A percentile compares a stretch with the other conserved stretches of the same genome.
phyloP scores from a whole-genome alignment of 1,284 basidiomycete species.

The Abortiporus biennis region DNA sequence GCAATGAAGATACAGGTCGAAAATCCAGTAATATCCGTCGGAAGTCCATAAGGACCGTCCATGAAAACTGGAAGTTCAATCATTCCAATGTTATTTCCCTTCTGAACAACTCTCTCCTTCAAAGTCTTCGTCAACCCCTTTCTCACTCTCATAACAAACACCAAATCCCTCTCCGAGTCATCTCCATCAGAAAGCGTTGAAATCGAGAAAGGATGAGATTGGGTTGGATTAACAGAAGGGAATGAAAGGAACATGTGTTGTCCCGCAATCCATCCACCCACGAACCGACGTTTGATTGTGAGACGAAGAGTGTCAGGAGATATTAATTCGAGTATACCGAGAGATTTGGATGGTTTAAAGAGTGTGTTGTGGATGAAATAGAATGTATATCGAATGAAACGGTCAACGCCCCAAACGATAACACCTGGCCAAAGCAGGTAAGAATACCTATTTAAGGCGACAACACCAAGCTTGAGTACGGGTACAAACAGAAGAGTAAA shows the following conservation, averaged over 20 bases:
- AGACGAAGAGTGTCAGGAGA: conserved; percentile 33
- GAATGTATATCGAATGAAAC: conserved; percentile 27
- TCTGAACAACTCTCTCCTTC: conserved; percentile 24
- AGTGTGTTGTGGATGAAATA: conserved; percentile 32
- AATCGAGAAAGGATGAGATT: conserved; percentile 56
- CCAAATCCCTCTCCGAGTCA: conserved; percentile 24
- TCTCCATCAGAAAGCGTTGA: conserved; percentile 27
- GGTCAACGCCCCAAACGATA: conserved; percentile 39
- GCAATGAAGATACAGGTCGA: conserved; percentile 42
- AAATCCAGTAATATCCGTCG: conserved; percentile 37
- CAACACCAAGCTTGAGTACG: background rate
- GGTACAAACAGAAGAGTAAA: too few relatives aligned
- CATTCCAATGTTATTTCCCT: conserved; percentile 15
- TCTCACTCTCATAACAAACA: conserved; percentile 45
- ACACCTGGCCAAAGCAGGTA: conserved; percentile 29
- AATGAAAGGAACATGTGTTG: conserved; percentile 51
- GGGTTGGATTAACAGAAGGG: conserved; percentile 36
- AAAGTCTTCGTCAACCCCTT: conserved; percentile 44
- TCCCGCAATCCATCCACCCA: conserved; percentile 47
- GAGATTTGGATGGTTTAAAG: conserved; percentile 18
- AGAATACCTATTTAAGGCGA: conserved; percentile 9
- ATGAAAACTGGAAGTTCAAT: conserved; percentile 39
- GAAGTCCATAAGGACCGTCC: conserved; percentile 50
- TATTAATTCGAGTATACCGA: conserved; percentile 27
- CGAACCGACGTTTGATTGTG: conserved; percentile 24